Evolutionary conservation across 495 filamentous ascomycete genomes (phyloP), one percentile per base, ranked within the genome.

Genomic region (Astrothelium macrocarpum): DNA sequence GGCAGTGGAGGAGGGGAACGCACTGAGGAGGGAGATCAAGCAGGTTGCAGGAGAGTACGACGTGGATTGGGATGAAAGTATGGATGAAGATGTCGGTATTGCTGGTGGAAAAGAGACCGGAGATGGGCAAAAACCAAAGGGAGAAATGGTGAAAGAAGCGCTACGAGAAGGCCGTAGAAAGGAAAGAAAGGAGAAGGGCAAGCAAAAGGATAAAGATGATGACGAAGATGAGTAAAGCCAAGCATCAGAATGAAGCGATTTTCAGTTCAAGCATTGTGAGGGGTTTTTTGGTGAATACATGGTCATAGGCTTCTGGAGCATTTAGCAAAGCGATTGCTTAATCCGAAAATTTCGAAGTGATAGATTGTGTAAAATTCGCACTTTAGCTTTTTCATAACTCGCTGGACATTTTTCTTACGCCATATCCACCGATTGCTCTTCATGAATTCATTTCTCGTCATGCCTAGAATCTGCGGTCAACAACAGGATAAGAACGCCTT

Each of bases 11-110:
- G 89, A 94, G 59, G 90, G 84, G 0, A 97, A 96, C 70, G 75
- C 83, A 31, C 73, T 97, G 63, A 73, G 93, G 26, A 82, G 79
- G 67, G 93, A 97, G 75, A 91, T 97, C 64, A 88, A 86, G 72
- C 80, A 75, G 4, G 85, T 96, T 43, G 90, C 93, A 0, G 83
- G 85, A 28, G 90, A 96, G 72, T 96, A 96, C 75, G 91, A 94
- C 69, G 90, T 90, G n/a, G 90, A 91, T 25, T 97, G 91, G 92
- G 83, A 97, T 75, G 92, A 97, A 76, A 80, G 76, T 58, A 77
- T 78, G 59, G 90, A 96, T 73, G 86, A 91, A 72, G 59, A 76
- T 56, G 25, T 56, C 16, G 49, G 49, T 16, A 20, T 56, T 12
- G 49, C 49, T 9, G 49, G 49, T 28, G 75, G 61, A 60, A 45